Percentiles rank a stretch among this genome's conserved stretches.
Evolutionary conservation across 1,284 basidiomycete genomes (phyloP).

Genomic region (Ceratorhiza oryzae-sativae): DNA sequence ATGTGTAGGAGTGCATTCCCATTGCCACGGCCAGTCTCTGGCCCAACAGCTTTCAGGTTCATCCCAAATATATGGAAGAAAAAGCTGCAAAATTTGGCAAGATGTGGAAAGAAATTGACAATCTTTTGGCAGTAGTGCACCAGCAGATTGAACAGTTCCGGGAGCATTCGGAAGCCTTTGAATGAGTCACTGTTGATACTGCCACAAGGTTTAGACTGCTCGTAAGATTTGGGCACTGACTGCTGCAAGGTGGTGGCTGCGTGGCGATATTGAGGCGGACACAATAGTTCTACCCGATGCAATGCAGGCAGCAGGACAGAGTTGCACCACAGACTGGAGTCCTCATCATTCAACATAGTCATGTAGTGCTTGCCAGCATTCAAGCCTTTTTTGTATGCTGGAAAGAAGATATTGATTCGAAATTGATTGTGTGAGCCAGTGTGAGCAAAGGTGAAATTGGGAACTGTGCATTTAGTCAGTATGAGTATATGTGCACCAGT

Average conservation of each 20-base stretch:
- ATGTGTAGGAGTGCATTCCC: slow-evolving; percentile 3
- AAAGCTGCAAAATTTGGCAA: background rate
- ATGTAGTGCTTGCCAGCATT: slow-evolving; percentile 1
- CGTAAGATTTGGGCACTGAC: background rate
- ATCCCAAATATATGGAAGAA: slow-evolving; percentile 6
- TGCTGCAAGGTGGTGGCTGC: background rate
- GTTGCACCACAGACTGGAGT: background rate
- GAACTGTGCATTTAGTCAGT: background rate
- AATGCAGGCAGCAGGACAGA: background rate
- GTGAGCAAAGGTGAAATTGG: slow-evolving; percentile 2
- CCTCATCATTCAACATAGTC: slow-evolving; percentile 2
- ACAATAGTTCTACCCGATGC: background rate
- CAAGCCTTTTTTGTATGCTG: slow-evolving; percentile 1
- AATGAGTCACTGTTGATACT: background rate
- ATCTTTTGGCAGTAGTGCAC: background rate
- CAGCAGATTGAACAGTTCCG: background rate
- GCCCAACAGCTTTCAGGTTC: slow-evolving; percentile 19
- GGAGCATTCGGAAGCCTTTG: background rate
- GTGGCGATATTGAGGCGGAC: background rate
- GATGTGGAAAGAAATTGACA: background rate
- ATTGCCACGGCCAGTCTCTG: background rate
- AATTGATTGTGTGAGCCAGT: slow-evolving; percentile 6
- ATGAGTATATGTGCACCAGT: background rate
- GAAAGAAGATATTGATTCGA: slow-evolving; percentile 22
- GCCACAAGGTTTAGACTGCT: background rate